Base-by-base conservation (phyloP, 441 rosid genomes). In the Dalechampia spathulata region DNA sequence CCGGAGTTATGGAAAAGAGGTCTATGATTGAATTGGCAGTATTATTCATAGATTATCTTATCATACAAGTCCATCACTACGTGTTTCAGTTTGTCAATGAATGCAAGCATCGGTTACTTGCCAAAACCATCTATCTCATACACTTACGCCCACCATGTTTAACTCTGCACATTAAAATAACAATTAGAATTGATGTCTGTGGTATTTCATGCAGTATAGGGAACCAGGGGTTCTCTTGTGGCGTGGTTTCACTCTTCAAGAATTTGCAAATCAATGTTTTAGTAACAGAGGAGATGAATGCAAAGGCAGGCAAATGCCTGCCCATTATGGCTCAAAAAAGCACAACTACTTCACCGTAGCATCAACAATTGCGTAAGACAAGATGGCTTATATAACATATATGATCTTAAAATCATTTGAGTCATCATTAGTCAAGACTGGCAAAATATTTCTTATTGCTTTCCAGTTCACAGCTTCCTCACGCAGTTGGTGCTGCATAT, bases 291-390 rank as follows among this genome's bases (percentile, higher is more conserved):
- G 61, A 65, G 98, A 91, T 69, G 57, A 76, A 52, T 85, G 96
- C 12, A 91, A 81, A 79, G 98, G 98, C 63, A 78, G 95, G 69
- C 98, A 91, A 77, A 85, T 87, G 96, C 98, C 96, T 19, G 52
- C 75, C 52, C 98, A 91, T 64, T 91, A 91, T 60, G 98, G 98
- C 56, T 91, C 93, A 50, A 79, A 84, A 50, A 72, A 81, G 80
- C 91, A 50, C 69, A 91, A 88, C 26, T 91, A 86, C 66, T 77
- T 84, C 45, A 91, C 96, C 0, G 84, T 91, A 25, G 73, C 95
- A 55, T 86, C 98, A 0, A 85, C 98, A 13, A 78, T 91, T 9
- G 90, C 90, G 95, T 86, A 77, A 72, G 87, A 64, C 39, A 22
- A 36, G 53, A 30, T 38, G 62, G 26, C 43, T 52, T 52, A 30